Conservation (phyloP, 345 rosid genomes). For the Excoecaria agallocha region DNA sequence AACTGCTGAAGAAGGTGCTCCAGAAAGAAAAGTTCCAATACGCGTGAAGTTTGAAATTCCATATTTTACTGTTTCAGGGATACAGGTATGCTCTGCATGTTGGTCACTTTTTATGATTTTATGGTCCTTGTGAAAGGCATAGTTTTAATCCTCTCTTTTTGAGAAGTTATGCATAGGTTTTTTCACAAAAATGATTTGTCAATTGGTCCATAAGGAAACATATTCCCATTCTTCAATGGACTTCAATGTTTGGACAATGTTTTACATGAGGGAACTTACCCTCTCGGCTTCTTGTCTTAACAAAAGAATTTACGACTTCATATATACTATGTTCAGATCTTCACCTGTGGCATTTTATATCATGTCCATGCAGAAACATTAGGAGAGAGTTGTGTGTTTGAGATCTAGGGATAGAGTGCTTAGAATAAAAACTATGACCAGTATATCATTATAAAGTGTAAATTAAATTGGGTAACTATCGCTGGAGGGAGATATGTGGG, state of each 20-base stretch:
- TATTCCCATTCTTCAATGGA: background rate
- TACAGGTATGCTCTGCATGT: constrained; percentile 51
- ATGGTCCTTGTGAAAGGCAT: background rate
- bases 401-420: background rate
- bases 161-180: background rate
- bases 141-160: background rate
- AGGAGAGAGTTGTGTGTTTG: background rate
- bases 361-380: background rate
- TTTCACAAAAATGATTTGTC: background rate
- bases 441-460: too few species aligned
- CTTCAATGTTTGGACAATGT: too few species aligned
- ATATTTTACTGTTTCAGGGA: constrained; percentile 81
- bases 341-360: background rate
- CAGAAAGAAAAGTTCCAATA: constrained; percentile 76
- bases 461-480: background rate
- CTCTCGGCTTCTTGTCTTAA: background rate
- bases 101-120: background rate
- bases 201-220: background rate
- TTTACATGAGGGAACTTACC: too few species aligned
- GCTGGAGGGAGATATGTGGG: background rate
- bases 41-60: constrained; percentile 83
- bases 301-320: background rate
- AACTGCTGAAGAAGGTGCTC: constrained; percentile 66
- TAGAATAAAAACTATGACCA: background rate
- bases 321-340: background rate